These are phyloP conservation scores for Fraxinus angustifolia DNA, from an alignment of 305 asterid species.

Conservation along the genomic window DNA sequence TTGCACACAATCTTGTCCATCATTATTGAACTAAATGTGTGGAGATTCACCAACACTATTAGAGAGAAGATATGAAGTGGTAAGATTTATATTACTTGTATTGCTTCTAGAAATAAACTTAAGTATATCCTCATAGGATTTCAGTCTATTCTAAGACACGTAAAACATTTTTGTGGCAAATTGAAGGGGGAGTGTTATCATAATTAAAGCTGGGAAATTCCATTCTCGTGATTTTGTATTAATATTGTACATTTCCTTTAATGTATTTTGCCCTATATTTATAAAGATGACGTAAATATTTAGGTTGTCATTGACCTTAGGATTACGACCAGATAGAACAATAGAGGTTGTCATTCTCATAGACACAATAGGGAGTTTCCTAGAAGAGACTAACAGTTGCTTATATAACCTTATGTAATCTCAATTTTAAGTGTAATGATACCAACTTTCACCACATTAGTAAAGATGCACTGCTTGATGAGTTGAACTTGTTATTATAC, in stretches of 20 bases:
- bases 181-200: neutral
- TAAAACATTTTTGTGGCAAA: neutral
- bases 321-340: neutral
- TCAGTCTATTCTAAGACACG: neutral
- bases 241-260: neutral
- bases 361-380: conserved; percentile 2
- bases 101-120: neutral
- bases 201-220: neutral
- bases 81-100: neutral
- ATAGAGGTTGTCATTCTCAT: neutral
- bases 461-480: neutral
- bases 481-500: neutral
- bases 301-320: neutral
- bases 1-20: neutral
- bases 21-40: neutral
- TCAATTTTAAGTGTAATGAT: neutral
- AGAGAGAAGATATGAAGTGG: neutral
- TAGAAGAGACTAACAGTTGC: neutral
- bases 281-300: neutral
- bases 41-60: neutral
- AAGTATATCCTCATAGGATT: neutral
- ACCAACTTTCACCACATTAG: neutral
- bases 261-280: neutral
- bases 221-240: neutral
- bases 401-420: neutral